A percentile compares a stretch with the other conserved stretches of the same genome.
phyloP scores from a whole-genome alignment of 192 early-diverging fungal species.

The Rhizophlyctis rosea region DNA sequence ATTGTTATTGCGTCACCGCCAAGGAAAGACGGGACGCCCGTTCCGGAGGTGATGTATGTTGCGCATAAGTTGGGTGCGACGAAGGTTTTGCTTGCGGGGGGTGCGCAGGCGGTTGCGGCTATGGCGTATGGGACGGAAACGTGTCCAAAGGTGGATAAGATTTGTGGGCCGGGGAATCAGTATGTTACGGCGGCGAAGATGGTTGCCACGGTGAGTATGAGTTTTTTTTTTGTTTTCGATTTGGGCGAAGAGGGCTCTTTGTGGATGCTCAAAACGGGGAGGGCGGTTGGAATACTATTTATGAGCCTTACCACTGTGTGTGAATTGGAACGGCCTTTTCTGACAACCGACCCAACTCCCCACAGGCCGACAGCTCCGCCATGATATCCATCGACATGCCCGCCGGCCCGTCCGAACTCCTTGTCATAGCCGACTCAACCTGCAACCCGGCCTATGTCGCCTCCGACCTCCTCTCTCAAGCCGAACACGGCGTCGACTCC shows the following conservation, averaged over 20 bases:
- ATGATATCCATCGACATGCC: slow-evolving; percentile 99
- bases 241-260: too few species aligned
- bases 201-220: slow-evolving; percentile 68
- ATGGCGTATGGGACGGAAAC: slow-evolving; percentile 98
- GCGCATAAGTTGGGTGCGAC: slow-evolving; percentile 96
- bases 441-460: slow-evolving; percentile 89
- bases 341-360: slow-evolving; percentile 4
- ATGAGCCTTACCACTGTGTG: too few species aligned
- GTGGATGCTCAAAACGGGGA: too few species aligned
- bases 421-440: slow-evolving; percentile 88
- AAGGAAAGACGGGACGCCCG: slow-evolving; percentile 81
- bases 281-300: too few species aligned
- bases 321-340: slow-evolving; percentile 1
- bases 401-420: slow-evolving; percentile 97
- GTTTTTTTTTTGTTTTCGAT: neutral
- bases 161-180: slow-evolving; percentile 99
- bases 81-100: slow-evolving; percentile 87
- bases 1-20: slow-evolving; percentile 97
- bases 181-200: slow-evolving; percentile 99
- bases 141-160: slow-evolving; percentile 99
- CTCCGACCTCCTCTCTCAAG: slow-evolving; percentile 93
- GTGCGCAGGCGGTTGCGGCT: slow-evolving; percentile 96
- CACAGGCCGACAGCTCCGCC: slow-evolving; percentile 83
- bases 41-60: slow-evolving; percentile 97
- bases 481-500: slow-evolving; percentile 93